A percentile compares a stretch with the other conserved stretches of the same genome.
phyloP scores from a whole-genome alignment of 164 flowering plant genomes.

The Platanus orientalis region DNA sequence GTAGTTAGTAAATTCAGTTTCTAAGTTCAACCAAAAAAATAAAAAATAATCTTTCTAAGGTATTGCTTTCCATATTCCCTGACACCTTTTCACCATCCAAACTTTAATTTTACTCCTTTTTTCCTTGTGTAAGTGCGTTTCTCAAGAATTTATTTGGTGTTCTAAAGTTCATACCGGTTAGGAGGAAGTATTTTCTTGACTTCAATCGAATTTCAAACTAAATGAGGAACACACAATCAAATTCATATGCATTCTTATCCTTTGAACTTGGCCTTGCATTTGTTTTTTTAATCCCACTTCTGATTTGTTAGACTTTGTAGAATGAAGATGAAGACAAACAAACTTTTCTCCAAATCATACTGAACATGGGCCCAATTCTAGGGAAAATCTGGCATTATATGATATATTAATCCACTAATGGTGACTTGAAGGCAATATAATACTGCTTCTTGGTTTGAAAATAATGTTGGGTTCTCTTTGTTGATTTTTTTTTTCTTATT shows the following conservation, averaged over 20 bases:
- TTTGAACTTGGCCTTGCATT: neutral
- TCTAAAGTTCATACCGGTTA: conserved; percentile 1
- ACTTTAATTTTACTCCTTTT: neutral
- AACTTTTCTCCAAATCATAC: conserved; percentile 22
- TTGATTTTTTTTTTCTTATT: neutral
- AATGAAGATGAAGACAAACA: conserved; percentile 30
- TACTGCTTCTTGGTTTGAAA: too few relatives aligned
- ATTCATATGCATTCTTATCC: neutral
- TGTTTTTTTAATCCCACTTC: neutral
- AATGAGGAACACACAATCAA: neutral
- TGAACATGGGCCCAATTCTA: neutral
- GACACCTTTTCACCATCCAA: neutral
- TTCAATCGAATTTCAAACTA: conserved; percentile 1
- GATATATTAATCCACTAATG: neutral
- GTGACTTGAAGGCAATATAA: neutral
- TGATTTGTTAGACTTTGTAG: conserved; percentile 16
- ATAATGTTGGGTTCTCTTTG: too few relatives aligned
- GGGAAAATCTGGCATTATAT: neutral
- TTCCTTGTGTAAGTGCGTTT: neutral
- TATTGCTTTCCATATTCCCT: neutral
- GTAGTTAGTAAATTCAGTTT: too few relatives aligned
- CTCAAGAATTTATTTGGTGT: neutral
- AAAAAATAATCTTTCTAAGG: too few relatives aligned
- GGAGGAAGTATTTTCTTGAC: conserved; percentile 6
- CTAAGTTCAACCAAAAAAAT: too few relatives aligned